Conservation (phyloP, 768 basidiomycete genomes). For the Termitomyces sp. region DNA sequence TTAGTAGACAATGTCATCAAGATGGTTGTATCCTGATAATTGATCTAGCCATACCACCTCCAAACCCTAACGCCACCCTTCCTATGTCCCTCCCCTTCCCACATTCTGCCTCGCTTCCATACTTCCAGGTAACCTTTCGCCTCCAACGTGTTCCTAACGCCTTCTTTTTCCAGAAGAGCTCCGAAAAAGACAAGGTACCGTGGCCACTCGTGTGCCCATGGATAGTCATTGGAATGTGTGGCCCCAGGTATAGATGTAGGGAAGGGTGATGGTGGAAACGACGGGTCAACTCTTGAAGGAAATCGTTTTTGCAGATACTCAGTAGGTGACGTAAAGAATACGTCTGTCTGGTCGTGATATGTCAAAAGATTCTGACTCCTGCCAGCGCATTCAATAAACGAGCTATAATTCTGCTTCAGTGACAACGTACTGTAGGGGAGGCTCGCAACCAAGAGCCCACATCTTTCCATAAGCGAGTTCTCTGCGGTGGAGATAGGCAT, state of each 20-base stretch:
- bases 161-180: constrained; percentile 51
- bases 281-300: constrained; percentile 51
- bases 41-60: constrained; percentile 31
- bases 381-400: constrained; percentile 6
- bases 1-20: not conserved
- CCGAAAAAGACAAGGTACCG: constrained; percentile 81
- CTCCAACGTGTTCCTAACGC: constrained; percentile 40
- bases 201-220: constrained; percentile 78
- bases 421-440: constrained; percentile 69
- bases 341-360: constrained; percentile 76
- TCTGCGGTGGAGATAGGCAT: constrained; percentile 75
- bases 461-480: constrained; percentile 53
- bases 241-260: constrained; percentile 47
- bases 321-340: constrained; percentile 73
- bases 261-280: constrained; percentile 59
- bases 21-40: not conserved
- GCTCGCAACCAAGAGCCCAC: constrained; percentile 93
- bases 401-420: not conserved
- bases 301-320: constrained; percentile 64
- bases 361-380: constrained; percentile 45
- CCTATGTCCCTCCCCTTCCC: constrained; percentile 70
- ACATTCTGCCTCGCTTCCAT: constrained; percentile 57
- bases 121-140: constrained; percentile 58
- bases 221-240: constrained; percentile 23
- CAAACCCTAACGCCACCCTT: constrained; percentile 71